Evolutionary conservation across 129 eudicot species (phyloP).

Genomic region (Escallonia herrerae): DNA sequence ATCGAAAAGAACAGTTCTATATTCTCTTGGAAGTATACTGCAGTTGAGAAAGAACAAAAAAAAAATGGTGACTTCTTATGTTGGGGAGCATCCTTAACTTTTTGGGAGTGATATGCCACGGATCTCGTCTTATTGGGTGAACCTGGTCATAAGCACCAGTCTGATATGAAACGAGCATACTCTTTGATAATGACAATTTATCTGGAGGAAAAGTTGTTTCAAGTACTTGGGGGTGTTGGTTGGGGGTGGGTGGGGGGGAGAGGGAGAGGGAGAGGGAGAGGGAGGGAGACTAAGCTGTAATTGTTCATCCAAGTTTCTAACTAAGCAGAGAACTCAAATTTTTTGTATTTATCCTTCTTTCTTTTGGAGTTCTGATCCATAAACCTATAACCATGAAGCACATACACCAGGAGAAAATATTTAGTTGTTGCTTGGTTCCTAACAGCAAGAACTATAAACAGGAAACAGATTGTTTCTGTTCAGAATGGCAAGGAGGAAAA

Average conservation of each 20-base stretch:
- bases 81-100: too few species aligned
- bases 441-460: constrained; percentile 18
- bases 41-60: too few species aligned
- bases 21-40: too few species aligned
- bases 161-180: too few species aligned
- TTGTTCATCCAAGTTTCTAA: too few species aligned
- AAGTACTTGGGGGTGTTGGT: background rate
- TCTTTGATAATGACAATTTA: background rate
- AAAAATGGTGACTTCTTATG: too few species aligned
- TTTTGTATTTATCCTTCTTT: background rate
- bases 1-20: too few species aligned
- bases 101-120: background rate
- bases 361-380: background rate
- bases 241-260: too few species aligned
- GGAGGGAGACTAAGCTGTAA: too few species aligned
- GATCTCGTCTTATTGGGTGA: background rate
- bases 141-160: background rate
- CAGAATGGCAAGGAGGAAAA: constrained; percentile 56
- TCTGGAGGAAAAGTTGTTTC: background rate
- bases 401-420: background rate
- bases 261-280: too few species aligned
- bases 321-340: background rate
- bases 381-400: background rate
- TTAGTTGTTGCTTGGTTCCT: background rate
- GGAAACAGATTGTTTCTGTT: constrained; percentile 83